Conservation (phyloP, 768 basidiomycete species). For the Galerina marginata region DNA sequence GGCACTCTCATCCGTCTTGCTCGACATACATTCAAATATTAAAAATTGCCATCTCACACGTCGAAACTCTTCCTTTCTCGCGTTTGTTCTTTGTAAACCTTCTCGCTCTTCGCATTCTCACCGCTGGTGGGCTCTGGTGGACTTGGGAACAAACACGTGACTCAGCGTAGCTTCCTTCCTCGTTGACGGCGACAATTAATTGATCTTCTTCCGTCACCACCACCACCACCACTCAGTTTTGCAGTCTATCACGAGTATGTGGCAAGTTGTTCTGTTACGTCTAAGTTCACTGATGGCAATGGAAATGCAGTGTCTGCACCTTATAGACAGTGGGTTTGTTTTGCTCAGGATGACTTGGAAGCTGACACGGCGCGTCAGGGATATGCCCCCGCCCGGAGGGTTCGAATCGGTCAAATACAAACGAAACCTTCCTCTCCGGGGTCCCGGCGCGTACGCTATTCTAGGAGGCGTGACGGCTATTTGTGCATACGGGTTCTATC, state of each 20-base stretch:
- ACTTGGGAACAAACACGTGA: conserved; percentile 19
- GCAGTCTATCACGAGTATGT: conserved; percentile 15
- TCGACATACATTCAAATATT: background rate
- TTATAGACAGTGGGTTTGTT: conserved; percentile 62
- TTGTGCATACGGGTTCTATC: conserved; percentile 92
- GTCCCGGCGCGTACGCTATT: conserved; percentile 83
- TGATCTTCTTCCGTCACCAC: conserved; percentile 16
- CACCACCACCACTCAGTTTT: conserved; percentile 1
- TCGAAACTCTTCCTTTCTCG: background rate
- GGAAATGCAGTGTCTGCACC: conserved; percentile 56
- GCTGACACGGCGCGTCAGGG: conserved; percentile 54
- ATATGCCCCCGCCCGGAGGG: conserved; percentile 94
- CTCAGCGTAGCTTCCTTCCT: conserved; percentile 11
- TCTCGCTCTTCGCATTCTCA: background rate
- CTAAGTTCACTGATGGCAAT: conserved; percentile 8
- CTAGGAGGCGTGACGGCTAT: conserved; percentile 86
- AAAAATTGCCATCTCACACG: background rate
- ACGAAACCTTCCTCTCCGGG: conserved; percentile 90
- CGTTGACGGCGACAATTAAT: conserved; percentile 2
- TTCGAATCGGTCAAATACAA: conserved; percentile 95
- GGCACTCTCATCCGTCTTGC: conserved; percentile 18
- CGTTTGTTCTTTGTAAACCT: background rate
- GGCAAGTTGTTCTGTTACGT: conserved; percentile 1
- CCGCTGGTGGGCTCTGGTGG: background rate
- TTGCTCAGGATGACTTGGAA: conserved; percentile 3